These are phyloP conservation scores for Aquilaria agallochum DNA, from an alignment of 441 rosid genomes.

Conservation along the genomic window DNA sequence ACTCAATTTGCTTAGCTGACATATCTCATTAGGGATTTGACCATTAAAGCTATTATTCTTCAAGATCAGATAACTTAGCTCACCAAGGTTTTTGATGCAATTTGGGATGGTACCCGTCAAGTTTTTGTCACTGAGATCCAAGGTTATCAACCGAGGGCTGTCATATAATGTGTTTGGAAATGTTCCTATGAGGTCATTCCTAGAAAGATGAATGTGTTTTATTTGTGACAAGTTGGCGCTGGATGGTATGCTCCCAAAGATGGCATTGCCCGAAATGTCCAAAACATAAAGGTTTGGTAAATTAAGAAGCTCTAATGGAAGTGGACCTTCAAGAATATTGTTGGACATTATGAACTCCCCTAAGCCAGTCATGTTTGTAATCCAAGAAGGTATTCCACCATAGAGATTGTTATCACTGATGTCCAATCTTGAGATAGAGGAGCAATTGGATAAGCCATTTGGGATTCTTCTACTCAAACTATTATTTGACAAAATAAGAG, in stretches of 20 bases:
- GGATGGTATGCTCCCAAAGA: conserved; percentile 13
- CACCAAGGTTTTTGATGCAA: conserved; percentile 13
- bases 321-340: conserved; percentile 19
- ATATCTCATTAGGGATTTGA: neutral
- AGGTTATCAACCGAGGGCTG: neutral
- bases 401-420: too few relatives aligned
- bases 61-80: conserved; percentile 11
- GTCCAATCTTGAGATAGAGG: too few relatives aligned
- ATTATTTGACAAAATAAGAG: too few relatives aligned
- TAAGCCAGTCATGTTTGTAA: neutral
- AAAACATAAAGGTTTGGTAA: neutral
- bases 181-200: conserved; percentile 19
- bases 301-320: conserved; percentile 9
- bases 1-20: neutral
- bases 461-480: too few relatives aligned
- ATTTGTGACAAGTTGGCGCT: neutral
- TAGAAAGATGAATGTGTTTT: conserved; percentile 7
- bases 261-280: conserved; percentile 14
- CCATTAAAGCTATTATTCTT: conserved; percentile 7
- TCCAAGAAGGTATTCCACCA: conserved; percentile 10
- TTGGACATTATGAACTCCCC: conserved; percentile 1
- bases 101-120: conserved; percentile 12
- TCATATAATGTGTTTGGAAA: neutral
- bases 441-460: too few relatives aligned
- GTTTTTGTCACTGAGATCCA: conserved; percentile 20